Evolutionary conservation across 768 basidiomycete species (phyloP).

Genomic region (Leccinum boreale): DNA sequence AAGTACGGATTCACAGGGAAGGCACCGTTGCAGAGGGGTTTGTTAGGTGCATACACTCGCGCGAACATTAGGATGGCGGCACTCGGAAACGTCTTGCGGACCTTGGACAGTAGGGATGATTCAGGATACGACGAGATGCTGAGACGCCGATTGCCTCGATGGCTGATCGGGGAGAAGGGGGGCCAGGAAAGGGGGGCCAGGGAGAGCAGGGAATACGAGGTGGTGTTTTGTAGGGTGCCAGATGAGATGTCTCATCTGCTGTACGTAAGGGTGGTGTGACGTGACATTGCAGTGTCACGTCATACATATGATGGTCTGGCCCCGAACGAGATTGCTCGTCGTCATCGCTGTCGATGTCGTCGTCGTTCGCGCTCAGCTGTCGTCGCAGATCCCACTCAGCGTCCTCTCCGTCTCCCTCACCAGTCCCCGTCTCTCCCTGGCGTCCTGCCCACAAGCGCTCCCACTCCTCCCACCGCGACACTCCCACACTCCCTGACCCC

Average conservation of each 20-base stretch:
- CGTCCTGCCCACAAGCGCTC: constrained; percentile 48
- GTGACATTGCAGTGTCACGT: constrained; percentile 25
- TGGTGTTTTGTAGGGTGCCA: constrained; percentile 19
- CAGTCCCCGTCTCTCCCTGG: constrained; percentile 37
- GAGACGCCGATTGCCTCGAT: neutral
- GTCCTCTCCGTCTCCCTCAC: constrained; percentile 35
- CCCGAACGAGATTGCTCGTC: constrained; percentile 16
- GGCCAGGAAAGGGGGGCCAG: constrained; percentile 25
- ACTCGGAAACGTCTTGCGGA: constrained; percentile 39
- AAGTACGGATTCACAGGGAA: constrained; percentile 8
- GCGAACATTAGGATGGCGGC: constrained; percentile 46
- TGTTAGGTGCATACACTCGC: constrained; percentile 8
- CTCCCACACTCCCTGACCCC: constrained; percentile 34
- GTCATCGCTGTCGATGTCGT: constrained; percentile 32
- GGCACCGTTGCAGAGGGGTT: neutral
- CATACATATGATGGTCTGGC: constrained; percentile 5
- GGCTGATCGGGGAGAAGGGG: constrained; percentile 17
- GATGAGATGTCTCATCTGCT: constrained; percentile 16
- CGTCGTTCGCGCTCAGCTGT: constrained; percentile 33
- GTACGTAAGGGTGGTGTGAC: constrained; percentile 22
- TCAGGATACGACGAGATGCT: constrained; percentile 19
- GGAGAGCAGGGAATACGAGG: constrained; percentile 7
- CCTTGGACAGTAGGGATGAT: constrained; percentile 20
- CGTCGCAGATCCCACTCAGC: constrained; percentile 56
- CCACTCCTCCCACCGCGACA: constrained; percentile 37